Percentiles rank a stretch among this genome's conserved stretches.
These are phyloP conservation scores for Euphorbia neoarborescens DNA, from an alignment of 441 rosid genomes.

Conservation along the genomic window DNA sequence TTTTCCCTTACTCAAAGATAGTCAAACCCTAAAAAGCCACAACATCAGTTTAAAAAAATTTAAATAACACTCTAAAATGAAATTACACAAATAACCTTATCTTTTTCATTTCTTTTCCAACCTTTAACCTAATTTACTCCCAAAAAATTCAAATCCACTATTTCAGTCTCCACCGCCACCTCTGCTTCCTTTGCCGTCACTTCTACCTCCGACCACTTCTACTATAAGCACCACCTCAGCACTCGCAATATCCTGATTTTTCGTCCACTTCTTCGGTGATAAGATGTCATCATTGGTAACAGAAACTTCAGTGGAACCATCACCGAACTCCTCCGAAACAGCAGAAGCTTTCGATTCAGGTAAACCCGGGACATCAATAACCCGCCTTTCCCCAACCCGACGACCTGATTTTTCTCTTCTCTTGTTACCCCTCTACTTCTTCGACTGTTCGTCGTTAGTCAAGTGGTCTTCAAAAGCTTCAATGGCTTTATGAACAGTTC, in stretches of 20 bases:
- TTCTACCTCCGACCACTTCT: constrained; percentile 6
- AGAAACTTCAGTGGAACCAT: background rate
- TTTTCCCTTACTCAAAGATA: no score
- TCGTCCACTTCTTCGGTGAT: constrained; percentile 14
- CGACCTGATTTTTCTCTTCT: constrained; percentile 35
- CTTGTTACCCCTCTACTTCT: constrained; percentile 28
- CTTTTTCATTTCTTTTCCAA: no score
- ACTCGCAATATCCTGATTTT: background rate
- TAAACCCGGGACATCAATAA: background rate
- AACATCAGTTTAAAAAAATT: no score
- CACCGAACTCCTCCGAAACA: background rate
- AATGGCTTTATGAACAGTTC: constrained; percentile 67
- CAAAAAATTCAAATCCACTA: no score
- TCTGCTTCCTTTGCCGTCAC: no score
- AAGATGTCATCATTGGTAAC: constrained; percentile 20
- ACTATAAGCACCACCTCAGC: constrained; percentile 1
- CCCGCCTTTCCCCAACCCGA: constrained; percentile 18
- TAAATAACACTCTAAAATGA: no score
- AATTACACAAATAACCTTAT: no score
- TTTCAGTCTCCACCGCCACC: no score
- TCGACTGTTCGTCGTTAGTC: constrained; percentile 28
- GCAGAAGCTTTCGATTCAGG: constrained; percentile 3
- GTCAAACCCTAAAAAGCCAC: no score
- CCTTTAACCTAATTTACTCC: no score
- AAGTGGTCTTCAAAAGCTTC: constrained; percentile 78